phyloP scores from a whole-genome alignment of 2,329 filamentous ascomycete genomes.

The Colletotrichum somersetense region DNA sequence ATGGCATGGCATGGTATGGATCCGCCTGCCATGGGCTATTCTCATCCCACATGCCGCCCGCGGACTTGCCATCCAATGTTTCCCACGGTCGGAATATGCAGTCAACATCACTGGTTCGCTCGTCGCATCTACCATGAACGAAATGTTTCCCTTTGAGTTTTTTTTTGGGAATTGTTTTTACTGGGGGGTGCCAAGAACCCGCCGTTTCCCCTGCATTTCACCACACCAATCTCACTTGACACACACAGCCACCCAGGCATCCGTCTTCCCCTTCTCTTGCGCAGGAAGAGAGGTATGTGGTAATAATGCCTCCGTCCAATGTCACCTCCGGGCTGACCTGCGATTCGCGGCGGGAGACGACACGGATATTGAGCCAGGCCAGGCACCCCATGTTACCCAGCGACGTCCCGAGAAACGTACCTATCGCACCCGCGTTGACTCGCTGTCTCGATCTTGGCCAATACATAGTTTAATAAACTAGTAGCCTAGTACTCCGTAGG shows the following conservation, averaged over 20 bases:
- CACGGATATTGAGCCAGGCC: not conserved
- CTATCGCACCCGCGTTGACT: constrained; percentile 16
- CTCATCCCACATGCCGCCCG: constrained; percentile 30
- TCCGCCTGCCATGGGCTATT: constrained; percentile 16
- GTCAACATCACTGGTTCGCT: not conserved
- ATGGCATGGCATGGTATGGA: constrained; percentile 25
- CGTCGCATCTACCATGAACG: not conserved
- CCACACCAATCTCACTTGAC: constrained; percentile 16
- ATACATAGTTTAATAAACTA: not conserved
- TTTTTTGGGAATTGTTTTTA: not conserved
- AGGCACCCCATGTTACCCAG: not conserved
- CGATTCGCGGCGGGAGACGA: not conserved
- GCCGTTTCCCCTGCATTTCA: constrained; percentile 39
- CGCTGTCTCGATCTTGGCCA: constrained; percentile 11
- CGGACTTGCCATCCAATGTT: constrained; percentile 9
- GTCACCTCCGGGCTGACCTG: not conserved
- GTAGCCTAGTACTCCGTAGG: constrained; percentile 13
- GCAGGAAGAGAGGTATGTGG: not conserved
- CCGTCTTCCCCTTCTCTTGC: not conserved
- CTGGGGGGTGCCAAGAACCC: constrained; percentile 33
- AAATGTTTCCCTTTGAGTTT: constrained; percentile 20
- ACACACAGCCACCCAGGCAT: not conserved
- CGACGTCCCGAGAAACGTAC: not conserved
- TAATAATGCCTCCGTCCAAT: not conserved
- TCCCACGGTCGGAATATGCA: not conserved